Conservation (phyloP, 352 stramenopile genomes). For the Elongisporangium anandrum region DNA sequence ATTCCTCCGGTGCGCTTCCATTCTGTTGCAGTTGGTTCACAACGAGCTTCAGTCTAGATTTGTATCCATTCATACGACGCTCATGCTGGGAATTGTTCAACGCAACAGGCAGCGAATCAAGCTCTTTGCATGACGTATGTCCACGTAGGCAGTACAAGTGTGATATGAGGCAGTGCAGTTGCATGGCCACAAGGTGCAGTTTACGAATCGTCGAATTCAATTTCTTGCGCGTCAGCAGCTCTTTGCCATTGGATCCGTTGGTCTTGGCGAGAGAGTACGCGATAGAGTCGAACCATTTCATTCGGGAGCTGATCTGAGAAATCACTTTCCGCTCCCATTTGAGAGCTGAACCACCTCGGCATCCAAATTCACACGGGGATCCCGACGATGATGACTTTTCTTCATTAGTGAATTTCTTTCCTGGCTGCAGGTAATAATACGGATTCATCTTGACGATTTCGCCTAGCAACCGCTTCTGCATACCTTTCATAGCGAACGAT, state of each 20-base stretch:
- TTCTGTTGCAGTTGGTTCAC: conserved; percentile 35
- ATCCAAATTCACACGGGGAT: conserved; percentile 49
- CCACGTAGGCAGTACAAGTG: conserved; percentile 67
- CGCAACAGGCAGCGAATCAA: conserved; percentile 48
- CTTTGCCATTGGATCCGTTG: conserved; percentile 29
- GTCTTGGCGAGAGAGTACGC: conserved; percentile 68
- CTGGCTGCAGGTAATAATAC: conserved; percentile 66
- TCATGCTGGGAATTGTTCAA: conserved; percentile 74
- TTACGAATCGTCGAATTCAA: conserved; percentile 82
- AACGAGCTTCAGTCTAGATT: conserved; percentile 59
- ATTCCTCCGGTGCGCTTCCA: conserved; percentile 30
- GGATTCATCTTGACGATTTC: conserved; percentile 65
- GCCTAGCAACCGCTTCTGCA: conserved; percentile 49
- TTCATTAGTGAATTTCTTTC: conserved; percentile 10
- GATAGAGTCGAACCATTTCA: conserved; percentile 75
- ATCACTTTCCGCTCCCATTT: conserved; percentile 73
- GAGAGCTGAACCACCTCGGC: conserved; percentile 30
- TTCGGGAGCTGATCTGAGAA: conserved; percentile 71
- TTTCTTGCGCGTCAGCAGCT: conserved; percentile 72
- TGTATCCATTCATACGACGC: conserved; percentile 74
- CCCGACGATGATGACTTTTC: conserved; percentile 3
- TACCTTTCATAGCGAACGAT: conserved; percentile 64
- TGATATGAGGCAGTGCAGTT: conserved; percentile 65
- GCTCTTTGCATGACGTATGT: conserved; percentile 40
- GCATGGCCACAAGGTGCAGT: conserved; percentile 69